Percentiles rank a stretch among this genome's conserved stretches.
phyloP scores from a whole-genome alignment of 164 flowering plant species.

The Liquidambar formosana region DNA sequence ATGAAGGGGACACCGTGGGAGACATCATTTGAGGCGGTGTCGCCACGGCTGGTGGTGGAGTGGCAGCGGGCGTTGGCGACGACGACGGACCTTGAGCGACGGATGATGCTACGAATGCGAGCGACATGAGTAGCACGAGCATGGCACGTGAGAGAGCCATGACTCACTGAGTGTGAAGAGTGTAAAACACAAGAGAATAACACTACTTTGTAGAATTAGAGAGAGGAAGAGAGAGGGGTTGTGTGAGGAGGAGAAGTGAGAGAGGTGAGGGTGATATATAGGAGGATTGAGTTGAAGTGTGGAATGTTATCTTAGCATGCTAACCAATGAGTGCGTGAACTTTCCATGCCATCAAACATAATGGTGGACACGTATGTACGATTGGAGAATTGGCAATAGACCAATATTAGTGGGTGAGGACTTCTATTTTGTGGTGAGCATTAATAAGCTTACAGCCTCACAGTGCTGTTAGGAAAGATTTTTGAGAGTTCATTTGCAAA shows the following conservation, averaged over 20 bases:
- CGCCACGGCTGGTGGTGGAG: slow-evolving; percentile 11
- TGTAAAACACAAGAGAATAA: too few species aligned
- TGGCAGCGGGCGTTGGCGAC: slow-evolving; percentile 10
- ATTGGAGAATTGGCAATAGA: too few species aligned
- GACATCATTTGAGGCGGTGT: slow-evolving; percentile 12
- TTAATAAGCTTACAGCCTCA: too few species aligned
- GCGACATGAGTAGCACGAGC: slow-evolving; percentile 19
- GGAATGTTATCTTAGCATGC: too few species aligned
- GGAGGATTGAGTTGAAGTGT: background rate
- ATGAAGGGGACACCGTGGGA: background rate
- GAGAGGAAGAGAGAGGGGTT: slow-evolving; percentile 7
- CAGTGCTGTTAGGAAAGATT: too few species aligned
- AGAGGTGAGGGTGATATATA: slow-evolving; percentile 5
- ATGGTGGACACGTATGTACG: too few species aligned
- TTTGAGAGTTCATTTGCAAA: too few species aligned
- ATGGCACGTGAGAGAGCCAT: slow-evolving; percentile 43
- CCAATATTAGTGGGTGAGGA: too few species aligned
- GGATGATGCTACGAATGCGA: slow-evolving; percentile 26
- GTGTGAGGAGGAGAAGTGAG: background rate
- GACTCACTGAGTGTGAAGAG: background rate
- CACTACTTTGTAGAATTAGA: background rate
- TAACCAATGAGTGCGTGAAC: background rate
- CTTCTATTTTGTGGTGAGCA: too few species aligned
- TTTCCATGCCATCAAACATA: background rate
- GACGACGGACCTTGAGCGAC: slow-evolving; percentile 29